These are phyloP conservation scores for Leccinum pallidistipes DNA, from an alignment of 1,284 basidiomycete species.

Conservation along the genomic window DNA sequence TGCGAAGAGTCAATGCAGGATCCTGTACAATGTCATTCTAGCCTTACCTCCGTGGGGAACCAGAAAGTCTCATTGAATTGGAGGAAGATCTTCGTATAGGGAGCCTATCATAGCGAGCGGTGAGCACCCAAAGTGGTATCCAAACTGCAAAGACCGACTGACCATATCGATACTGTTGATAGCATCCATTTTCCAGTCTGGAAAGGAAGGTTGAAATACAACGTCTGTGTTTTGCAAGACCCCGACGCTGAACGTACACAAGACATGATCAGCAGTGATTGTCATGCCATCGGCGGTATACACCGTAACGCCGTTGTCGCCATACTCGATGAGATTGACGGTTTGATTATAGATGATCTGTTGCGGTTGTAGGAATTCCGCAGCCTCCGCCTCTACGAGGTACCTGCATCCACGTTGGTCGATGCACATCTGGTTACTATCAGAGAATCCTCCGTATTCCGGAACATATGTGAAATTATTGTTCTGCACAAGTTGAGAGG, in stretches of 20 bases:
- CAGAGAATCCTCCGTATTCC: conserved; percentile 58
- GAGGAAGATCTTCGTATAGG: conserved; percentile 72
- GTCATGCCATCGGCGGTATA: conserved; percentile 44
- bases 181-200: conserved; percentile 65
- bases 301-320: conserved; percentile 44
- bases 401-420: conserved; percentile 64
- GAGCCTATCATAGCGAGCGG: conserved; percentile 36
- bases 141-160: conserved; percentile 4
- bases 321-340: conserved; percentile 52
- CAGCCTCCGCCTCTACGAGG: conserved; percentile 55
- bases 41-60: conserved; percentile 61
- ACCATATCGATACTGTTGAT: conserved; percentile 68
- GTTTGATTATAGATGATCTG: conserved; percentile 55
- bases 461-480: conserved; percentile 66
- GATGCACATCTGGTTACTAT: conserved; percentile 52
- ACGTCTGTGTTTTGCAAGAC: conserved; percentile 66
- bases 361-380: conserved; percentile 45
- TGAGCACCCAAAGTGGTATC: not conserved
- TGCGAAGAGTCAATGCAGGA: not conserved
- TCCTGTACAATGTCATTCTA: not conserved
- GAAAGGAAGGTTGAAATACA: conserved; percentile 53
- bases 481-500: conserved; percentile 30
- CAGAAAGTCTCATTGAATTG: conserved; percentile 67
- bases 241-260: conserved; percentile 65
- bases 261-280: conserved; percentile 52